Conservation (phyloP, 495 filamentous ascomycete genomes). For the Penicillium lagena region DNA sequence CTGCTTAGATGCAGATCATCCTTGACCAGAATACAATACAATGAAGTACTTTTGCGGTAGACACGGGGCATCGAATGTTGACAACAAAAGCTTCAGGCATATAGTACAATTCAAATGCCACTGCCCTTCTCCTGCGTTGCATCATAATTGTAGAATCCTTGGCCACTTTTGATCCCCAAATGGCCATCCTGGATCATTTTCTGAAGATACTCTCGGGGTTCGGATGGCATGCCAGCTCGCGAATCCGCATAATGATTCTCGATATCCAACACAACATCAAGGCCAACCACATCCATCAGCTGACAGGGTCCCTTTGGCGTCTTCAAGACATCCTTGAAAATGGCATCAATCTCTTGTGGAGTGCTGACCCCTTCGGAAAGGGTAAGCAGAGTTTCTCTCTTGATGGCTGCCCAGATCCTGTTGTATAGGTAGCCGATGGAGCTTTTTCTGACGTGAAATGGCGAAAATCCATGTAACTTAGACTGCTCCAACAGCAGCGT, state of each 20-base stretch:
- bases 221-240: constrained; percentile 12
- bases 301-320: constrained; percentile 31
- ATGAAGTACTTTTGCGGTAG: too few species aligned
- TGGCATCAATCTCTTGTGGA: constrained; percentile 28
- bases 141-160: constrained; percentile 26
- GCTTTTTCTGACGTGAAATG: constrained; percentile 26
- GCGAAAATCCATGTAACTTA: constrained; percentile 26
- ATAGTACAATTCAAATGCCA: too few species aligned
- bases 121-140: too few species aligned
- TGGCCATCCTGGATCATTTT: constrained; percentile 19
- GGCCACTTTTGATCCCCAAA: constrained; percentile 22
- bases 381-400: constrained; percentile 28
- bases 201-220: constrained; percentile 13
- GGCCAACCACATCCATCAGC: constrained; percentile 34
- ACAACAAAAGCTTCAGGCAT: too few species aligned
- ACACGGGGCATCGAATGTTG: too few species aligned
- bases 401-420: constrained; percentile 39
- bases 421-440: constrained; percentile 38
- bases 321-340: constrained; percentile 32
- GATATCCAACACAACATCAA: constrained; percentile 33
- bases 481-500: constrained; percentile 16
- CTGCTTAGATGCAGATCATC: too few species aligned
- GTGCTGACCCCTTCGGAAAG: constrained; percentile 26
- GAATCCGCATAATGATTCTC: constrained; percentile 31
- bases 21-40: too few species aligned